Evolutionary conservation across 805 yeast genomes (phyloP), one percentile per base, ranked within the genome.

Genomic region (Starmerella gropengiesseri): DNA sequence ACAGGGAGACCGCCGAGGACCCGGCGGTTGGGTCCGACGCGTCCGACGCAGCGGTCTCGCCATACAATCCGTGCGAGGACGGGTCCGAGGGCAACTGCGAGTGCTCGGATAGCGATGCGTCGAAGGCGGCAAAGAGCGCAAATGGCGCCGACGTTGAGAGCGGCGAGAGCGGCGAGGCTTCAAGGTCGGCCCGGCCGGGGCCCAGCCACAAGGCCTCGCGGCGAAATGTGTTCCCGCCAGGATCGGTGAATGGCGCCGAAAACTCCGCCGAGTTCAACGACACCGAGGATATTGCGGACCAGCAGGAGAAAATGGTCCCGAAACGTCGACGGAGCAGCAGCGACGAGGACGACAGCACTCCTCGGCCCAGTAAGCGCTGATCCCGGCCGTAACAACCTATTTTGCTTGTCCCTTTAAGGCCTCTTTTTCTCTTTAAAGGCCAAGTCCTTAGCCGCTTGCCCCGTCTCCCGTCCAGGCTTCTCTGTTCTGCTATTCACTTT

Each of bases 221-320:
- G 22, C 50, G 48, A 18, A 47, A 47, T 16, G 34, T 38, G 12
- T 47, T 47, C 40, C 50, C 50, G 13, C 50, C 50, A 3, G 50
- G 50, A 16, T 37, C 34, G 21, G 38, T 33, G 17, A 47, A 47
- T 23, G 43, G 48, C 2, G 50, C 45, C 3, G 41, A 44, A 11
- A 28, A 47, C 19, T 32, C 46, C 7, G 35, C 46, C n/a, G 45
- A 37, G 34, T 47, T 47, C 39, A 47, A 47, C 29, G 40, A 16
- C 17, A 23, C 4, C 13, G 50, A 47, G 32, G 13, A 31, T 13
- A 41, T 47, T 1, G 50, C 44, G 40, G 33, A 21, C 18, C 50
- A 47, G 41, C 50, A 47, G 26, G 45, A 47, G 27, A n/a, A 39
- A 21, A 47, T 36, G 25, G 31, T 43, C 19, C 43, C 37, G 28